Evolutionary conservation across 139 green algal genomes (phyloP), one percentile per base, ranked within the genome.

Genomic region (Protoeuglena noctilucae): DNA sequence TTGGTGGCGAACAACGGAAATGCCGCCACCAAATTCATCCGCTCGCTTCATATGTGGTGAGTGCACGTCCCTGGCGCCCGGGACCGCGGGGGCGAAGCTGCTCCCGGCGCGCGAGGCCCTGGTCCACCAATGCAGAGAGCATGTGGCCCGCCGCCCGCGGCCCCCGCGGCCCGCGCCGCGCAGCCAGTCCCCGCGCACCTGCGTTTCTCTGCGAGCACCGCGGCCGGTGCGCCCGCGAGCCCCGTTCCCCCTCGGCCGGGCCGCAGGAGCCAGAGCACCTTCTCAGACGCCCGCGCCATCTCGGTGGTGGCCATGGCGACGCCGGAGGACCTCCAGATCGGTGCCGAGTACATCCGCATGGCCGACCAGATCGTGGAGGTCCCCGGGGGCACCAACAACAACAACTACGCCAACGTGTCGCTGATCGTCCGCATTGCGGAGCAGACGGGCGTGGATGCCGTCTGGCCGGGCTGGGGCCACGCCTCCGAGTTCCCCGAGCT

Each of bases 371-470:
- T 98, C 69, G 83, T 98, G 40, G 89, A 98, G 72, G 67, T 86
- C 5, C 89, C 89, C 4, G 89, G 88, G 4, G 90, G 90, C 53
- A 82, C 71, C 56, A 98, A 96, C 76, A 85, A 85, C 70, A 96
- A 98, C 78, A 98, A 98, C 75, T 98, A 98, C 59, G 88, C 86
- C 57, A 98, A 98, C 40, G 86, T 96, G 51, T 68, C 69, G 56
- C 78, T 97, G 26, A 97, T 97, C 58, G 73, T 85, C 21, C 67
- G 84, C 54, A 65, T 83, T 27, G 86, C 86, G 0, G 70, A 83
- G 61, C 60, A 81, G 27, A 77, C 81, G 17, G 72, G 76, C 17
- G 86, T 93, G 40, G 89, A 97, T 61, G 89, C 89, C 2, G 89
- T 97, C 3, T 97, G 89, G 89, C 89, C 89, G 6, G 89, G 89